Evolutionary conservation across 2,329 filamentous ascomycete species (phyloP), one percentile per base, ranked within the genome.

Genomic region (Verticillium zaregamsianum): DNA sequence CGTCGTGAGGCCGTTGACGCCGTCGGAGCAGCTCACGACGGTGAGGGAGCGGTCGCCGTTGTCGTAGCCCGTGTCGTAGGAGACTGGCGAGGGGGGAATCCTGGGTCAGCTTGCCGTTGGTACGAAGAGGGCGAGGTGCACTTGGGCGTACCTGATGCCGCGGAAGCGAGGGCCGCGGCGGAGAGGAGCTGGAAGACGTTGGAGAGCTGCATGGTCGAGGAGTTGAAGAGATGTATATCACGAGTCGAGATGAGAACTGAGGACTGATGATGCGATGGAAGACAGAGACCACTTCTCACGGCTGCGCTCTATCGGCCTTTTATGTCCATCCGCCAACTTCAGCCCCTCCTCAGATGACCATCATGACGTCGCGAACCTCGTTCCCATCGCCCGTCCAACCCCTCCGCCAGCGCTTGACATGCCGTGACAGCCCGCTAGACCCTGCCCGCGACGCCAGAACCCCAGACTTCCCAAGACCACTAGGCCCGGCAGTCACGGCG

Each of bases 51-150:
- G 82, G 63, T 67, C 66, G 55, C 72, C 72, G 65, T 88, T 77
- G 71, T 93, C 90, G 77, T 91, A 95, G 71, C 82, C 86, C 23
- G 78, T 76, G 76, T 93, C 90, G 75, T 88, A 94, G 66, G 88
- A 89, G 70, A 93, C 89, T 73, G 70, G 7, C 28, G 23, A 55
- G 45, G 11, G 23, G 45, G 45, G 5, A 5, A 28, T 5, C 4
- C 17, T 20, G 15, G 5, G 17, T 45, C 39, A 45, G 39, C 8
- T 6, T 20, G 39, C 39, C 8, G 17, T 32, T 45, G 35, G 9
- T 2, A 15, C 25, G 20, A 39, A 15, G 33, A 37, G 15, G 23
- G 31, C 32, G 45, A 23, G n/a, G 25, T 3, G 65, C 66, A 59
- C 8, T 17, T 28, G 5, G 9, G 14, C 52, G 20, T 66, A 76